These are phyloP conservation scores for Pleurotus pulmonarius DNA, from an alignment of 768 basidiomycete species.

Conservation along the genomic window DNA sequence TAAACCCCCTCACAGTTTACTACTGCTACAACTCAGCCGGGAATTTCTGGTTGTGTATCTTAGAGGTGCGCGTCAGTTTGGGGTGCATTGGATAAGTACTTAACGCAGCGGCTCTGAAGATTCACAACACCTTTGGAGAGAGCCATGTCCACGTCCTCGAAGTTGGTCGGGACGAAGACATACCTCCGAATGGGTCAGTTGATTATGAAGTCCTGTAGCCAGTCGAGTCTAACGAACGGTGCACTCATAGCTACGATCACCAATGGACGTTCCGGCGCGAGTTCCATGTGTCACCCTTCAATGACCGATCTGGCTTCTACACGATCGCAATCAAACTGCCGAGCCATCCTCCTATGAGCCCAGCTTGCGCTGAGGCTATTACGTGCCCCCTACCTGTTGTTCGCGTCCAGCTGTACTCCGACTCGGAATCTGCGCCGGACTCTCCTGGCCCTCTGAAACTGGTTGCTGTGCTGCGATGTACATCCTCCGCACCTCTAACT, in stretches of 20 bases:
- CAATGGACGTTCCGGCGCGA: slow-evolving; percentile 65
- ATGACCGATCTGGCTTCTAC: slow-evolving; percentile 66
- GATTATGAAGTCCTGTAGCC: not conserved
- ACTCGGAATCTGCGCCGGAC: not conserved
- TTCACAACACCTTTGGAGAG: slow-evolving; percentile 76
- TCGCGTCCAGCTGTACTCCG: slow-evolving; percentile 36
- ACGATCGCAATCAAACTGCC: slow-evolving; percentile 51
- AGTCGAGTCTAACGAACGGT: not conserved
- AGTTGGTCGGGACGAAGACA: slow-evolving; percentile 41
- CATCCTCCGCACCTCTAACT: slow-evolving; percentile 34
- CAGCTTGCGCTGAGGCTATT: slow-evolving; percentile 8
- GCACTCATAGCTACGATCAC: slow-evolving; percentile 38
- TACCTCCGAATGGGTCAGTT: slow-evolving; percentile 27
- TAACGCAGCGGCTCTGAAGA: slow-evolving; percentile 26
- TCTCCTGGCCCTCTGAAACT: slow-evolving; percentile 42
- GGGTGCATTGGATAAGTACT: not conserved
- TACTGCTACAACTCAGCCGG: slow-evolving; percentile 46
- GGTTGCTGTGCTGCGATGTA: slow-evolving; percentile 42
- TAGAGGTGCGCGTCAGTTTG: slow-evolving; percentile 51
- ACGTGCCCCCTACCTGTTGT: slow-evolving; percentile 27
- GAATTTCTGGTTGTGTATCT: slow-evolving; percentile 37
- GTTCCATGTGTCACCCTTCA: slow-evolving; percentile 79
- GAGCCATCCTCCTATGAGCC: slow-evolving; percentile 26
- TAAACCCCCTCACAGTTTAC: slow-evolving; percentile 70
- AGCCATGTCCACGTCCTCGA: slow-evolving; percentile 58